phyloP scores from a whole-genome alignment of 176 grass and related monocot species.

The Tuctoria greenei region DNA sequence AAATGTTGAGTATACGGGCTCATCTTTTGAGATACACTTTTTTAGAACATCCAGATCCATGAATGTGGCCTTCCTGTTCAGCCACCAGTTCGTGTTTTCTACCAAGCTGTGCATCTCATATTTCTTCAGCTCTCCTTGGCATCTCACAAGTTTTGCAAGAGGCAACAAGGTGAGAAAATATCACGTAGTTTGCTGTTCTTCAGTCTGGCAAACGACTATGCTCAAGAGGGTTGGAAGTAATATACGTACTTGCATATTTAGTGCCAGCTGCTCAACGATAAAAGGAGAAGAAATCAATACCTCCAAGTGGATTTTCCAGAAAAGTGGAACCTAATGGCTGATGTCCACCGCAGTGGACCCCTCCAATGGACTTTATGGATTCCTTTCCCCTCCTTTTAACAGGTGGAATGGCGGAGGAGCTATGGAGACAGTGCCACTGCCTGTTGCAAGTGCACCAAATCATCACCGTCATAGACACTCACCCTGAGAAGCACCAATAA shows the following conservation, averaged over 20 bases:
- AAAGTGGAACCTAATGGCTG: conserved; percentile 14
- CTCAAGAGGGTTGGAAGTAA: conserved; percentile 12
- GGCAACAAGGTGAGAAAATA: not conserved
- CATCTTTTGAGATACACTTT: conserved; percentile 26
- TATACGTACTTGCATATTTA: conserved; percentile 11
- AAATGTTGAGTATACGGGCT: conserved; percentile 33
- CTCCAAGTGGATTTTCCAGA: conserved; percentile 11
- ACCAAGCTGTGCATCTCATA: conserved; percentile 1
- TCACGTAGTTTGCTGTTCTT: too few relatives aligned
- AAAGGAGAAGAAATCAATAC: conserved; percentile 8
- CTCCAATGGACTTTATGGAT: conserved; percentile 14
- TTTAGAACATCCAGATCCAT: conserved; percentile 37
- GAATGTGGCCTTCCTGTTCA: conserved; percentile 23
- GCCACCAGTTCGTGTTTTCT: conserved; percentile 25
- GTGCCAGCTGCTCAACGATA: not conserved
- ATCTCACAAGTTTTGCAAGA: not conserved
- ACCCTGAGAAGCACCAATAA: conserved; percentile 30
- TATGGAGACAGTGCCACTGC: not conserved
- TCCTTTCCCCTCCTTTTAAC: not conserved
- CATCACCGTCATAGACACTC: conserved; percentile 21
- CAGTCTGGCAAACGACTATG: conserved; percentile 1
- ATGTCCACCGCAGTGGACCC: conserved; percentile 5
- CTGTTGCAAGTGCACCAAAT: conserved; percentile 28
- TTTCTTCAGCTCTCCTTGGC: not conserved
- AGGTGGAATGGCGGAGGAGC: conserved; percentile 26